Percentiles rank a stretch among this genome's conserved stretches.
These are phyloP conservation scores for Coprinopsis strossmayeri DNA, from an alignment of 768 basidiomycete species.

Conservation along the genomic window DNA sequence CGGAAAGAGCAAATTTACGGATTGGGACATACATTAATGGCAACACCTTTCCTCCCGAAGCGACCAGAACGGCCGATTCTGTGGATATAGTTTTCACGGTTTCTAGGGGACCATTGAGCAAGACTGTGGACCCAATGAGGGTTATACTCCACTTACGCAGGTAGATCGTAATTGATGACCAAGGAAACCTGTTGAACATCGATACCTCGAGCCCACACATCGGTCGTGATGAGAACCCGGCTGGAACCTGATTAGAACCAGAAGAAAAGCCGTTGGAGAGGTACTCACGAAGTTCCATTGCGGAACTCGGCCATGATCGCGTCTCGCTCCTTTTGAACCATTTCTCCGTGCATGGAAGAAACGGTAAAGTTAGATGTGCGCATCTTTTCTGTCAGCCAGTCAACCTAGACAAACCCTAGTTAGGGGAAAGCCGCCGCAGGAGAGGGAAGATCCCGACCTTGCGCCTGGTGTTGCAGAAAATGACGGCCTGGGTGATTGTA, in stretches of 20 bases:
- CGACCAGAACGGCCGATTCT: constrained; percentile 98
- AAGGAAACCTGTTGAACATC: constrained; percentile 97
- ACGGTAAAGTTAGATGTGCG: constrained; percentile 98
- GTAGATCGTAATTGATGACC: constrained; percentile 96
- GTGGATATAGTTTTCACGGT: constrained; percentile 99
- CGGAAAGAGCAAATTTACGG: constrained; percentile 4
- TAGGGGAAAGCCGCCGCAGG: neutral
- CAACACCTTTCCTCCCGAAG: constrained; percentile 98
- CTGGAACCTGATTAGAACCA: constrained; percentile 31
- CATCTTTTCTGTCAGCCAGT: constrained; percentile 99
- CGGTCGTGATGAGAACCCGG: constrained; percentile 92
- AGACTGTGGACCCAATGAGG: too few species aligned
- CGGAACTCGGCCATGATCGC: constrained; percentile 98
- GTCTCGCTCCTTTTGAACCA: constrained; percentile 93
- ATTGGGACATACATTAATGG: constrained; percentile 77
- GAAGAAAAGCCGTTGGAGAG: constrained; percentile 1
- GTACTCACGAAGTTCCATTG: constrained; percentile 77
- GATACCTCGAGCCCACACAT: constrained; percentile 97
- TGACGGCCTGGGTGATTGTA: constrained; percentile 98
- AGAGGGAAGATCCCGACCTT: constrained; percentile 51
- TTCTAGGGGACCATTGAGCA: constrained; percentile 40
- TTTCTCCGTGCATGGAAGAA: constrained; percentile 93
- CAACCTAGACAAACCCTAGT: constrained; percentile 59
- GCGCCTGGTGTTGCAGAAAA: constrained; percentile 97
- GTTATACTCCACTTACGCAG: constrained; percentile 83